Base-by-base conservation (phyloP, 2,329 filamentous ascomycete species). In the Teratosphaeria gauchensis region DNA sequence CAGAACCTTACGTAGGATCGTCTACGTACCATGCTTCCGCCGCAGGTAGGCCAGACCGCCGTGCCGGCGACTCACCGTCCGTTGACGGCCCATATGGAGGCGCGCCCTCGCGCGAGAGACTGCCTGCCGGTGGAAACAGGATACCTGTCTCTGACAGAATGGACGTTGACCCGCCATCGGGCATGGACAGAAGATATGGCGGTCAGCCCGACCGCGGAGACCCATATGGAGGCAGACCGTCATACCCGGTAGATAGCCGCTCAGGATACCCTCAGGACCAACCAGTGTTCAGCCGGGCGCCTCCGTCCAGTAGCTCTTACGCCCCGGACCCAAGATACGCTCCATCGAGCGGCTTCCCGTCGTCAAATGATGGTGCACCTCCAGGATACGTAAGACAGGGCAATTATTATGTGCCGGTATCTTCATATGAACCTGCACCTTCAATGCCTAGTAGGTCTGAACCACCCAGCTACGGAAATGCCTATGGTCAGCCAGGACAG, bases 11-110 rank as follows among this genome's bases (percentile, higher is more conserved):
- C 56, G 66, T 66, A 54, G 63, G 62, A 58, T 69, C 66, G 19
- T 62, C 71, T 69, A 69, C 75, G 71, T 78, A 73, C 76, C 74
- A 71, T 69, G 68, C 69, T 65, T 73, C 66, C 72, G 77, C 75
- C 72, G 65, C 65, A 51, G 61, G 65, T 66, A 71, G 66, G 74
- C 76, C 66, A 68, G 75, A 70, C 69, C 69, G 64, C 72, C 74
- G 64, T 72, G 74, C 62, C 70, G 75, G 65, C 61, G 65, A 68
- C 46, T 71, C 69, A 55, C 69, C 69, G 19, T 68, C 65, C 52
- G 62, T 70, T 31, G 66, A 68, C 55, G 69, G 65, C 51, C 65
- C 68, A 56, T 71, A 69, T 63, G 56, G 55, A 64, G 55, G 62
- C 66, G 52, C 14, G 42, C 56, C 60, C 11, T 12, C 59, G 33